phyloP scores from a whole-genome alignment of 2,329 filamentous ascomycete genomes.

The Diaporthe nobilis region DNA sequence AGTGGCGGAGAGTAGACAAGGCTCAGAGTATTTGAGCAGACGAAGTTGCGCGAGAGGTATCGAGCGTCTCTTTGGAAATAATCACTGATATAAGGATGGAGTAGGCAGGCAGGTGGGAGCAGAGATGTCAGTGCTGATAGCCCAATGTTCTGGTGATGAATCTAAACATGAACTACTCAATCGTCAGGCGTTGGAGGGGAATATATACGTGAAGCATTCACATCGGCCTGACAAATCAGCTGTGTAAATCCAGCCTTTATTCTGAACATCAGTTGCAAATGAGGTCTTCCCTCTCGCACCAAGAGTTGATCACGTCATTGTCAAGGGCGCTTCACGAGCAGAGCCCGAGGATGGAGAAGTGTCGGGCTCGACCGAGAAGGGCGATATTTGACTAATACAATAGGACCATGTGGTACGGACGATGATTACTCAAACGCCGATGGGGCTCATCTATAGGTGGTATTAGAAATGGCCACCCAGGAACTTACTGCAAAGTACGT shows the following conservation, averaged over 20 bases:
- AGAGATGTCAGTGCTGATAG: not conserved
- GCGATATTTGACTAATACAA: conserved; percentile 21
- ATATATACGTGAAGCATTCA: conserved; percentile 22
- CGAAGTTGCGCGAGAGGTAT: no score
- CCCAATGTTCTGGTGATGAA: not conserved
- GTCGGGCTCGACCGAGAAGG: not conserved
- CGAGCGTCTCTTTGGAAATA: not conserved
- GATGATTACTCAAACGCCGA: not conserved
- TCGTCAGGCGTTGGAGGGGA: not conserved
- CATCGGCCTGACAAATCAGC: conserved; percentile 10
- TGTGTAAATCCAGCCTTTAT: not conserved
- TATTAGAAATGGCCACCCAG: conserved; percentile 12
- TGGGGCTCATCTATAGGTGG: not conserved
- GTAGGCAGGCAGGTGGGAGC: not conserved
- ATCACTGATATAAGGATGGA: not conserved
- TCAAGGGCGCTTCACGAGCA: conserved; percentile 1
- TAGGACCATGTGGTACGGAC: not conserved
- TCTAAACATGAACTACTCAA: not conserved
- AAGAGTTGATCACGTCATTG: conserved; percentile 27
- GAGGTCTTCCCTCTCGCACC: not conserved
- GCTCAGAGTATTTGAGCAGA: not conserved
- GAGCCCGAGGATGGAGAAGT: conserved; percentile 16
- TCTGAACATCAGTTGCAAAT: not conserved
- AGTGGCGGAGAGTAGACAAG: no score
- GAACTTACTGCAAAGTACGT: not conserved